Evolutionary conservation across 2,329 filamentous ascomycete genomes (phyloP), one percentile per base, ranked within the genome.

Genomic region (Xylaria hypoxylon): DNA sequence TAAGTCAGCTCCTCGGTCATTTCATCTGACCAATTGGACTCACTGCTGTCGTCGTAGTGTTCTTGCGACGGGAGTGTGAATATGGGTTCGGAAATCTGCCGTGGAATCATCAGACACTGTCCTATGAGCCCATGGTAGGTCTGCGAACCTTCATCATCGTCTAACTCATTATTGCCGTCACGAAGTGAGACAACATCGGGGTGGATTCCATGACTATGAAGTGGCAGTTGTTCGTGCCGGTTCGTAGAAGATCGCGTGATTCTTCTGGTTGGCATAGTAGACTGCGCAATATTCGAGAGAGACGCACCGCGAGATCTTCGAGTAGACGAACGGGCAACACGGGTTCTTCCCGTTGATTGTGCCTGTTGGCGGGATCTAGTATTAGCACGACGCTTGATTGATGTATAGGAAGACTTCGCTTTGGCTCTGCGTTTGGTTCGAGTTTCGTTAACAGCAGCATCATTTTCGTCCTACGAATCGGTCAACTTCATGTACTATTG

Each of bases 71-170:
- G 69, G 59, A n/a, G 57, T 61, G 5, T 51, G 62, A 48, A 64
- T 56, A 42, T 61, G 64, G 47, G 70, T 70, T 76, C 72, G 59
- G 50, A 64, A 70, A 63, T 35, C 68, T 70, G 67, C 59, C 63
- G 64, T 52, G 52, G 59, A 53, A 28, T 59, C 52, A 67, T 68
- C 47, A 67, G 59, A 68, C 59, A 68, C 52, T 65, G 59, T 51
- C 51, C 55, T 45, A 50, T 51, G 45, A 66, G 48, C 40, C 59
- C 64, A 47, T 68, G 58, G 65, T 69, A 48, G 48, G 57, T 57
- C 71, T 57, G 50, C 68, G 68, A 74, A 76, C 76, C 75, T 75
- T 75, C 67, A 59, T 67, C 70, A 66, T 59, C 63, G 15, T 68
- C 52, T 17, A 70, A 22, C 22, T 60, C 67, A 52, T 66, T 53